Evolutionary conservation across 768 basidiomycete species (phyloP).

Genomic region (Infundibulicybe gibba): DNA sequence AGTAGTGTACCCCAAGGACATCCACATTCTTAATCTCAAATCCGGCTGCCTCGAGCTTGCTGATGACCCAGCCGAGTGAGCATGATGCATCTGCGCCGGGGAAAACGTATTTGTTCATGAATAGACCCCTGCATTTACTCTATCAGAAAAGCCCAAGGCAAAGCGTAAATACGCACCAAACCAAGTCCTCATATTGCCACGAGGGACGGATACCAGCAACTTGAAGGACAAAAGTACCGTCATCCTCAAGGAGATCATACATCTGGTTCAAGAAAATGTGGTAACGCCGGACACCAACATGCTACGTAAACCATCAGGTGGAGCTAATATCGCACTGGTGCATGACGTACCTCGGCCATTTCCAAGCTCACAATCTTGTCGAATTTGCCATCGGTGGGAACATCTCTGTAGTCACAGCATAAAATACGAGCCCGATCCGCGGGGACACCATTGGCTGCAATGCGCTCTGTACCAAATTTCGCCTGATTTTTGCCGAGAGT

Average conservation of each 20-base stretch:
- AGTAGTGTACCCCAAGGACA: conserved; percentile 96
- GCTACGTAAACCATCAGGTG: conserved; percentile 36
- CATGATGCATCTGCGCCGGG: conserved; percentile 97
- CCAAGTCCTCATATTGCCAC: conserved; percentile 99
- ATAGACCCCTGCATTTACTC: conserved; percentile 63
- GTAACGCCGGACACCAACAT: conserved; percentile 95
- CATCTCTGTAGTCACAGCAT: conserved; percentile 91
- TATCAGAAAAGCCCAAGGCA: neutral
- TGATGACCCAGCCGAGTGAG: conserved; percentile 95
- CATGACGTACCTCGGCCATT: conserved; percentile 83
- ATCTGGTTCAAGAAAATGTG: conserved; percentile 85
- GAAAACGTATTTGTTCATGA: conserved; percentile 99
- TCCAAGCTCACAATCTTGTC: conserved; percentile 95
- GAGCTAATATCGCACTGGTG: neutral
- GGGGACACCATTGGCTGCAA: conserved; percentile 71
- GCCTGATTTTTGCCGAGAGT: conserved; percentile 91
- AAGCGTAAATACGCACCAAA: conserved; percentile 56
- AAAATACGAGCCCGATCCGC: conserved; percentile 82
- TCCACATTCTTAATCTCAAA: conserved; percentile 97
- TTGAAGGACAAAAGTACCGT: conserved; percentile 93
- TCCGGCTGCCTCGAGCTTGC: conserved; percentile 80
- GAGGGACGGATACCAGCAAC: conserved; percentile 92
- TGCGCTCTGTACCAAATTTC: conserved; percentile 87
- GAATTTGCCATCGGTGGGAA: conserved; percentile 77
- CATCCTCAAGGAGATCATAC: conserved; percentile 90